These are phyloP conservation scores for Scedosporium dehoogii DNA, from an alignment of 2,329 filamentous ascomycete species.

Conservation along the genomic window DNA sequence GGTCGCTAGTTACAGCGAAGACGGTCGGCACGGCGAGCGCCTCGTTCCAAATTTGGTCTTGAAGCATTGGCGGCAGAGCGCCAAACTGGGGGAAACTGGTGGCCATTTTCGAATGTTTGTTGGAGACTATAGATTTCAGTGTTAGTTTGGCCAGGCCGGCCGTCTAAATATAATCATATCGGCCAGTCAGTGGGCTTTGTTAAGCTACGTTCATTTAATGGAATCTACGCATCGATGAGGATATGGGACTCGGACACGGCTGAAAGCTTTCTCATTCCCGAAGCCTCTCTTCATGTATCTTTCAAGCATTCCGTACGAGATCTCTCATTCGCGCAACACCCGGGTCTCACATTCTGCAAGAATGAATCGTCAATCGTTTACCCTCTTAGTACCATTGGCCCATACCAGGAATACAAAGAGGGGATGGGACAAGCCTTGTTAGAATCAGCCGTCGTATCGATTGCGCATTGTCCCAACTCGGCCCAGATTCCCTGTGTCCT, in stretches of 20 bases:
- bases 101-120: too few relatives aligned
- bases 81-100: too few relatives aligned
- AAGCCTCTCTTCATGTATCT: neutral
- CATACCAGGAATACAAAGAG: neutral
- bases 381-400: neutral
- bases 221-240: neutral
- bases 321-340: neutral
- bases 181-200: too few relatives aligned
- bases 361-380: neutral
- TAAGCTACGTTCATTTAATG: neutral
- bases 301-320: neutral
- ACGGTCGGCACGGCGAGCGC: too few relatives aligned
- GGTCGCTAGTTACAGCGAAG: too few relatives aligned
- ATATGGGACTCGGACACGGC: neutral
- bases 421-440: neutral
- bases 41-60: too few relatives aligned
- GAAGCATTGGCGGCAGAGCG: too few relatives aligned
- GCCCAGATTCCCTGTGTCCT: slow-evolving; percentile 13
- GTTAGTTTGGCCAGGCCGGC: too few relatives aligned
- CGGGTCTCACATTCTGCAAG: neutral
- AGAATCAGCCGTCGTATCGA: slow-evolving; percentile 9
- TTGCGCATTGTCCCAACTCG: slow-evolving; percentile 12
- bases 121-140: too few relatives aligned
- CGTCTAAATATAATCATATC: too few relatives aligned
- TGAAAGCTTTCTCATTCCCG: neutral